Base-by-base conservation (phyloP, 148 eudicot species). In the Heliosperma pusillum region DNA sequence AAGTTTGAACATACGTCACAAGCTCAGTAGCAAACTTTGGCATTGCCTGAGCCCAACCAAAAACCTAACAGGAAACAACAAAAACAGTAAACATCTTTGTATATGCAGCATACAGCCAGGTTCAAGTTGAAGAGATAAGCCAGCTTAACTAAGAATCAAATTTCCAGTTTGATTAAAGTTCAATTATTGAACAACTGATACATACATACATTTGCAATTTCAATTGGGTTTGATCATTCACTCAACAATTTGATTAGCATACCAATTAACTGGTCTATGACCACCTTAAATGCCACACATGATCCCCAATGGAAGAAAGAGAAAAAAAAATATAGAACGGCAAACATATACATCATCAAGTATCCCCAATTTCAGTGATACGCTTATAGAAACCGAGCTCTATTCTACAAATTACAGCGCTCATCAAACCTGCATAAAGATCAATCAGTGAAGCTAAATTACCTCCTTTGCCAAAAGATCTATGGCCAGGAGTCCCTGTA, bases 11-110 rank as follows among this genome's bases (percentile, higher is more conserved):
- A 56, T 92, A 89, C 73, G 87, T 88, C 80, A 90, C 89, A 75
- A 94, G 93, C 75, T 91, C 98, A 74, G 87, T 80, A 73, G 97
- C 84, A 81, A 91, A 94, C 77, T 94, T 94, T 22, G 98, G 98
- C 98, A 94, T 91, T 80, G 98, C 89, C 79, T 91, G 97, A 74
- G 97, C 98, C 98, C 98, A 94, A 47, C 96, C 93, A 81, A 91
- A 86, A 26, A 94, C 94, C 98, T 94, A 74, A 75, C 36, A 16
- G 52, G 72, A 69, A 71, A 29, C 56, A 66, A 3, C 77, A 76
- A 24, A 53, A 42, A 72, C 36, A 20, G 24, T 69, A 19, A 55
- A 33, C 16, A 15, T 16, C 26, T 9, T 9, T 22, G 40, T 11
- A 50, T 3, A 59, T 24, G 29, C 50, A 60, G 61, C 50, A 29